These are phyloP conservation scores for Diospyros lotus DNA, from an alignment of 148 eudicot species.

Conservation along the genomic window DNA sequence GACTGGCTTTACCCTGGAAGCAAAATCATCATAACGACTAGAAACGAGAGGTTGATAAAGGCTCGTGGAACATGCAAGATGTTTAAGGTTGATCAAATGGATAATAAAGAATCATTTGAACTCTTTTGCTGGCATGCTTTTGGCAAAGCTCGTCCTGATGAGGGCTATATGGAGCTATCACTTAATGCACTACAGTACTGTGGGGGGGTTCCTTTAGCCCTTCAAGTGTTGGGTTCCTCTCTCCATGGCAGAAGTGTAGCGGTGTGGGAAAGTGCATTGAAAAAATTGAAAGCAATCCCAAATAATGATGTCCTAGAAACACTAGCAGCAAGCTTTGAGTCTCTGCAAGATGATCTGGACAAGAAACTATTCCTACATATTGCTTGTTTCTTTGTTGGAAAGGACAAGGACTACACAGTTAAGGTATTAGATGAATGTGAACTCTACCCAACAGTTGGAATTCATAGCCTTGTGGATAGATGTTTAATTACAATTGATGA, in stretches of 20 bases:
- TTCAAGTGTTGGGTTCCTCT: conserved; percentile 20
- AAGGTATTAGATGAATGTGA: neutral
- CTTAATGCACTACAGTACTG: neutral
- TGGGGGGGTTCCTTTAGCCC: conserved; percentile 17
- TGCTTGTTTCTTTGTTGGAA: conserved; percentile 3
- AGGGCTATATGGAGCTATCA: conserved; percentile 9
- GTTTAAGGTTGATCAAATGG: neutral
- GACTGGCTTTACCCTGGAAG: neutral
- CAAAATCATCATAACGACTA: neutral
- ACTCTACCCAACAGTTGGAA: neutral
- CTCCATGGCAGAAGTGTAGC: conserved; percentile 1
- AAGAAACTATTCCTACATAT: neutral
- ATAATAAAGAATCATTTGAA: conserved; percentile 3
- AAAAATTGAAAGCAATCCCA: conserved; percentile 3
- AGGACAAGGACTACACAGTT: neutral
- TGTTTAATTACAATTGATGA: neutral
- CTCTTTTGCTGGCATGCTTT: conserved; percentile 21
- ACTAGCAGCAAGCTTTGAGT: neutral
- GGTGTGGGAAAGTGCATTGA: conserved; percentile 13
- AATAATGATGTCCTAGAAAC: neutral
- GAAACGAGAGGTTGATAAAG: neutral
- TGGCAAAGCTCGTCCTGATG: conserved; percentile 1
- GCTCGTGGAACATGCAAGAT: neutral
- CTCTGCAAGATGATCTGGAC: conserved; percentile 1
- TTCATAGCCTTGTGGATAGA: neutral